phyloP scores from a whole-genome alignment of 371 early-diverging fungal genomes.

The Circinella minor region DNA sequence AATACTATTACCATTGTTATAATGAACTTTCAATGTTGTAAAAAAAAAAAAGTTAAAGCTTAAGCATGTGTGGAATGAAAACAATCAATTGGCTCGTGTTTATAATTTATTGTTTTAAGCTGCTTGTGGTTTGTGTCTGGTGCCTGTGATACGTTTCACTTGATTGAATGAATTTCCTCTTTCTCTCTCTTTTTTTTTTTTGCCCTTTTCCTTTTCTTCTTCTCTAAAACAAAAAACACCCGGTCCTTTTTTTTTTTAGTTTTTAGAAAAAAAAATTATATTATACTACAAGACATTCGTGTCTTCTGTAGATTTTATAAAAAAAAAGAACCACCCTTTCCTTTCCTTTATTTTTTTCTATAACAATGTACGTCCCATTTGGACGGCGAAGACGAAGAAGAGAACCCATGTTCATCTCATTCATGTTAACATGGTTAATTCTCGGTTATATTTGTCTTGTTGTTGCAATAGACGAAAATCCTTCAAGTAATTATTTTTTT shows the following conservation, averaged over 20 bases:
- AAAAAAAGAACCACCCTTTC: background rate
- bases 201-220: background rate
- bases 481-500: conserved; percentile 1
- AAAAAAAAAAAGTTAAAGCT: too few relatives aligned
- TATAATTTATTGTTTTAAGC: too few relatives aligned
- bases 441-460: background rate
- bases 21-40: too few relatives aligned
- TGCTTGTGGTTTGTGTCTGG: too few relatives aligned
- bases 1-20: too few relatives aligned
- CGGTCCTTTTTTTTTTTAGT: background rate
- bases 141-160: conserved; percentile 1
- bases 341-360: background rate
- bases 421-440: conserved; percentile 13
- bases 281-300: conserved; percentile 2
- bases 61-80: too few relatives aligned
- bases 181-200: background rate
- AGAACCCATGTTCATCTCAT: background rate
- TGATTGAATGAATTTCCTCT: conserved; percentile 4
- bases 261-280: background rate
- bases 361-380: background rate
- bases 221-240: background rate
- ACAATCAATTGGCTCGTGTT: too few relatives aligned
- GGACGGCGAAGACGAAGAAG: conserved; percentile 1
- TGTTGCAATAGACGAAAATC: conserved; percentile 1
- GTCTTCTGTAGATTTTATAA: background rate